These are phyloP conservation scores for Tricholoma hemisulphureum DNA, from an alignment of 768 basidiomycete genomes.

Conservation along the genomic window DNA sequence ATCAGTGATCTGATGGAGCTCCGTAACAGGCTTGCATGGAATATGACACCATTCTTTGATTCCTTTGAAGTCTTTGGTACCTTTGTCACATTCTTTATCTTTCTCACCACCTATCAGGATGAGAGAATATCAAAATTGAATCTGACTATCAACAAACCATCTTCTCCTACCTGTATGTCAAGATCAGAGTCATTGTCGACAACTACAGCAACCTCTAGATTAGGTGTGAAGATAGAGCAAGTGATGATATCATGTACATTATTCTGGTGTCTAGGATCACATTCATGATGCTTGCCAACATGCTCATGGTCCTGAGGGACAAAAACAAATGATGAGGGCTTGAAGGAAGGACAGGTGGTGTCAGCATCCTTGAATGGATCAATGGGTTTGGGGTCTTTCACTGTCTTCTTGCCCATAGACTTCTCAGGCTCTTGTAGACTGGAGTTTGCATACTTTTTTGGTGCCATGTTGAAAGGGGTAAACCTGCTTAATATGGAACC, in stretches of 20 bases:
- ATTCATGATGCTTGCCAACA: neutral
- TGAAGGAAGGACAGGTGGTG: slow-evolving; percentile 9
- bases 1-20: too few species aligned
- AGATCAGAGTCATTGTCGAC: slow-evolving; percentile 1
- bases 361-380: slow-evolving; percentile 10
- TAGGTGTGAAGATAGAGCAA: slow-evolving; percentile 1
- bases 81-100: neutral
- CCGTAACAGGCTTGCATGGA: too few species aligned
- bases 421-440: slow-evolving; percentile 1
- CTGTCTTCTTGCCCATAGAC: slow-evolving; percentile 2
- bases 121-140: too few species aligned
- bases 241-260: neutral
- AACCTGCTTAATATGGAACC: neutral
- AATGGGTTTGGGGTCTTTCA: slow-evolving; percentile 2
- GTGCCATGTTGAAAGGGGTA: neutral
- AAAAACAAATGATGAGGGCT: neutral
- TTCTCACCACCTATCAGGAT: neutral
- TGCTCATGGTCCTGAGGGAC: neutral
- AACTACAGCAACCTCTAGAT: neutral
- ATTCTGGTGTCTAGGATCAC: neutral
- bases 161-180: neutral
- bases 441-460: slow-evolving; percentile 5
- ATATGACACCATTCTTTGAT: too few species aligned
- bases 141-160: neutral
- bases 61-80: neutral